Conservation (phyloP, 306 rosid genomes). For the Luffa acutangula region DNA sequence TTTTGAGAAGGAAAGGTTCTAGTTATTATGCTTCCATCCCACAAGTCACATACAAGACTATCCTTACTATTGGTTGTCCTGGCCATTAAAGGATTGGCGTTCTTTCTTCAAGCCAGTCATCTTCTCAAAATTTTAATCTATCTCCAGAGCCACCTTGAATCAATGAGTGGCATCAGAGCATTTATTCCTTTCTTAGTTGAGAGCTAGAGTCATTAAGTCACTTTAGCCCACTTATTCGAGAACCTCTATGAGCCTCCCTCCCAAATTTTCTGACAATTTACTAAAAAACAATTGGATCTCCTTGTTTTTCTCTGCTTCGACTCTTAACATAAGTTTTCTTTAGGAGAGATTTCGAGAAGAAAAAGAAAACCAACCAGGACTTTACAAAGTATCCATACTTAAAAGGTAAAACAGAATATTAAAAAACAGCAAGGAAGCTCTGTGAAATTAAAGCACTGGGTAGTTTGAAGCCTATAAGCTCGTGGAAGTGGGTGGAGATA, state of each 20-base stretch:
- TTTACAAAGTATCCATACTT: neutral
- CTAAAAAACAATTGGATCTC: neutral
- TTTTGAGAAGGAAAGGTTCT: no score
- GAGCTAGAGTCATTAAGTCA: neutral
- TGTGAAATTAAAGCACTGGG: no score
- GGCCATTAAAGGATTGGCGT: neutral
- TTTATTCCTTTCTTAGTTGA: neutral
- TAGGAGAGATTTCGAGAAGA: neutral
- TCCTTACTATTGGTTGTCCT: neutral
- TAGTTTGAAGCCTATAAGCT: neutral
- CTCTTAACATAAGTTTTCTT: neutral
- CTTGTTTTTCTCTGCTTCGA: neutral
- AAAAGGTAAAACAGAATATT: neutral
- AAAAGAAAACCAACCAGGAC: neutral
- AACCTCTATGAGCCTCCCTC: neutral
- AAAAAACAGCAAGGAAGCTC: neutral
- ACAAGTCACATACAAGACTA: neutral
- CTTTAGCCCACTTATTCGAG: neutral
- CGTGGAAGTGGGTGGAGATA: neutral
- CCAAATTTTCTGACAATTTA: neutral
- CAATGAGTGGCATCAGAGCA: neutral
- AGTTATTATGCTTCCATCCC: neutral
- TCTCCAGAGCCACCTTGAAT: neutral
- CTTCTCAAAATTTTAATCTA: no score
- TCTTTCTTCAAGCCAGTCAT: neutral